Evolutionary conservation across 345 rosid species (phyloP).

Genomic region (Cardamine occulta): DNA sequence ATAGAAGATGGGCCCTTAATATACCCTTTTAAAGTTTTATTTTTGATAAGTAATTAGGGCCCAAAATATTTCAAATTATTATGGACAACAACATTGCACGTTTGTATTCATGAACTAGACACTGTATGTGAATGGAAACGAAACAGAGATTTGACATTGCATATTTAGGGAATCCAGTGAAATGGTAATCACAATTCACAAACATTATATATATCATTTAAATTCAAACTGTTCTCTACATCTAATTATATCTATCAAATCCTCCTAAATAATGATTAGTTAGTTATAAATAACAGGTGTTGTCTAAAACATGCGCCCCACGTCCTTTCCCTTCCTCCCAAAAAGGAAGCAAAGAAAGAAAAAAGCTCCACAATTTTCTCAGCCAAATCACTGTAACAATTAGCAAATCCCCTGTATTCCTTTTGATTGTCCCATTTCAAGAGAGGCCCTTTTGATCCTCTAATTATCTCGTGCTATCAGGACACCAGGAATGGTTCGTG

Average conservation of each 20-base stretch:
- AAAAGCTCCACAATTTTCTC: constrained; percentile 26
- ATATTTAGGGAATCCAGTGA: constrained; percentile 14
- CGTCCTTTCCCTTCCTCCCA: constrained; percentile 11
- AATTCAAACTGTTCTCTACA: constrained; percentile 1
- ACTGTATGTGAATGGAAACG: neutral
- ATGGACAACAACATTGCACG: constrained; percentile 2
- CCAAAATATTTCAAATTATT: neutral
- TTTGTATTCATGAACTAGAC: neutral
- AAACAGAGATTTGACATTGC: constrained; percentile 19
- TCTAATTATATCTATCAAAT: constrained; percentile 22
- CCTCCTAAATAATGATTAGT: constrained; percentile 28
- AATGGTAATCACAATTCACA: constrained; percentile 5
- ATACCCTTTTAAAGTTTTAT: neutral
- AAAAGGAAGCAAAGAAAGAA: constrained; percentile 12
- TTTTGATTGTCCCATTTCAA: constrained; percentile 6
- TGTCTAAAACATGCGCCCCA: constrained; percentile 30
- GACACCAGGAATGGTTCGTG: constrained; percentile 52
- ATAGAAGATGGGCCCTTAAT: constrained; percentile 2
- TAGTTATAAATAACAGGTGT: constrained; percentile 23
- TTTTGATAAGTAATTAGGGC: neutral
- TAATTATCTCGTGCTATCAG: neutral
- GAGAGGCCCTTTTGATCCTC: constrained; percentile 7
- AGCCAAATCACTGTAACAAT: constrained; percentile 27
- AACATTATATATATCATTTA: neutral
- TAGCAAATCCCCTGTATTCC: neutral